Base-by-base conservation (phyloP, 805 yeast species). In the Wickerhamomyces rabaulensis region DNA sequence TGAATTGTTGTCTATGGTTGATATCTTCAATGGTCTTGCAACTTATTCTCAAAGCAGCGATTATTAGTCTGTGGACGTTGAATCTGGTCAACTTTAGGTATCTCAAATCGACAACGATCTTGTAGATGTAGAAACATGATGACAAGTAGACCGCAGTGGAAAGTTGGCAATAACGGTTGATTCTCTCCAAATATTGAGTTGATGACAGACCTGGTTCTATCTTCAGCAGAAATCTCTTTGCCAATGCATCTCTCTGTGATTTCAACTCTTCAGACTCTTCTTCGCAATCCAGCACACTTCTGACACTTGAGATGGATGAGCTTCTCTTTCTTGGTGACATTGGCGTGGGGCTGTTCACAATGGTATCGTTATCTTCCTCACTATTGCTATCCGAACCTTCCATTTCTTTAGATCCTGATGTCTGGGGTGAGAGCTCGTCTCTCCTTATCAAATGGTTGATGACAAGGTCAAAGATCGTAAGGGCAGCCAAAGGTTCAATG, bases 21-120 rank as follows among this genome's bases (percentile, higher is more conserved):
- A 72, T 59, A 53, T 76, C 81, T 52, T 76, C 81, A 4, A 74
- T 51, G 9, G 66, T 60, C 52, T 76, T 76, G 43, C 74, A 68
- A 6, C 80, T 73, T 2, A 76, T 59, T n/a, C 79, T 55, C 12
- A 74, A 57, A 1, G 73, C 69, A 0, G 78, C 74, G 27, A 74
- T 61, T 15, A 74, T 58, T 9, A 75, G 49, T 13, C 81, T 57
- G 54, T 74, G 76, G 3, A 66, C 74, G 47, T 75, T 74, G 9
- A 65, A 57, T 2, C 58, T 61, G 1, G 74, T 67, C 21, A 76
- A 50, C 19, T 54, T 56, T 21, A 65, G 23, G 8, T 45, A 37
- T 17, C 49, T 39, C 41, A 35, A 41, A 3, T 49, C 41, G 9
- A 52, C 45, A 4, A 52, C 55, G 13, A 64, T 39, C 7, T 47